Evolutionary conservation across 176 grass and related monocot species (phyloP).

Genomic region (Thinopyrum elongatum): DNA sequence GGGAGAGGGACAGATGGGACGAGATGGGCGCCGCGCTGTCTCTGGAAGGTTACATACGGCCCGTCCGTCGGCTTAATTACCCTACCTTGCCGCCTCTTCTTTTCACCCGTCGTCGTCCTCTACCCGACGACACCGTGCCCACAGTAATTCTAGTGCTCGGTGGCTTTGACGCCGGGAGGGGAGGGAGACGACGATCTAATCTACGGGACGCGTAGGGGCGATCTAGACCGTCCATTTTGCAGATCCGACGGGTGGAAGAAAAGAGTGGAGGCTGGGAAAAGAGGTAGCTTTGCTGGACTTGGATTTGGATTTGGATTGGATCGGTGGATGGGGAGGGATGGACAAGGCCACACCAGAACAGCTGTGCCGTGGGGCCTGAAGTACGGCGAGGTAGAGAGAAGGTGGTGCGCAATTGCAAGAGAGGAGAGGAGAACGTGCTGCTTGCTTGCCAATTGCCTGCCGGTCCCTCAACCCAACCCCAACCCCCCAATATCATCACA

Average conservation of each 20-base stretch:
- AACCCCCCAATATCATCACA: background rate
- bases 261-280: background rate
- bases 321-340: background rate
- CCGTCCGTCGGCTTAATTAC: background rate
- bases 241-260: background rate
- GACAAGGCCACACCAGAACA: constrained; percentile 85
- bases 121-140: too few relatives aligned
- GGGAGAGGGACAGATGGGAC: constrained; percentile 46
- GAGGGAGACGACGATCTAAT: background rate
- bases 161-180: too few relatives aligned
- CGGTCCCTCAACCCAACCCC: background rate
- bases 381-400: constrained; percentile 24
- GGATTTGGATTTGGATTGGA: background rate
- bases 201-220: background rate
- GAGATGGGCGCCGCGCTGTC: constrained; percentile 80
- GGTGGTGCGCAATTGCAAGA: constrained; percentile 57
- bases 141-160: background rate
- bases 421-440: constrained; percentile 69
- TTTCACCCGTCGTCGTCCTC: too few relatives aligned
- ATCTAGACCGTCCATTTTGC: background rate
- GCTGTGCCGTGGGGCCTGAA: constrained; percentile 53
- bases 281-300: background rate
- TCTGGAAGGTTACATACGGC: background rate
- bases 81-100: too few relatives aligned
- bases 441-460: too few relatives aligned